Evolutionary conservation across 371 early-diverging fungal species (phyloP).

Genomic region (Mortierella sp.): DNA sequence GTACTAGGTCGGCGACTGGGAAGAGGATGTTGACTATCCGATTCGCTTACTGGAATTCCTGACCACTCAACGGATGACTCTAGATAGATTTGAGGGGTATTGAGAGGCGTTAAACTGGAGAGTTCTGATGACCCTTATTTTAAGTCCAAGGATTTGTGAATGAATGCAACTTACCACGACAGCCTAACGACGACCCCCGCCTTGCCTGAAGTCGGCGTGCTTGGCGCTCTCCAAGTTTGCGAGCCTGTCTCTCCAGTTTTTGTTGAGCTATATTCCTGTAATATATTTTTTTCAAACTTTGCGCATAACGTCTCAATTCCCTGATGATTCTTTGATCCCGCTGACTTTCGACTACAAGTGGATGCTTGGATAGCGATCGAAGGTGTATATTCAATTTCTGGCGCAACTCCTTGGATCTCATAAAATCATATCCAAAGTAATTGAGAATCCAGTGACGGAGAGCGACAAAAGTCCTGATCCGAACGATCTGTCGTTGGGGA

Average conservation of each 20-base stretch:
- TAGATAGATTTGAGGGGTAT: background rate
- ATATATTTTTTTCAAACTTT: slow-evolving; percentile 26
- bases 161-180: background rate
- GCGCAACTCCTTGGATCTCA: slow-evolving; percentile 62
- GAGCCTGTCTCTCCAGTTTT: slow-evolving; percentile 27
- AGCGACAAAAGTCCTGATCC: slow-evolving; percentile 76
- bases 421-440: slow-evolving; percentile 76
- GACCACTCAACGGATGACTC: slow-evolving; percentile 19
- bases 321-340: slow-evolving; percentile 69
- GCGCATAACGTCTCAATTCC: slow-evolving; percentile 50
- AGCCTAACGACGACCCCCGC: background rate
- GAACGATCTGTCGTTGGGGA: slow-evolving; percentile 67
- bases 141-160: background rate
- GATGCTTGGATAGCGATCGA: slow-evolving; percentile 60
- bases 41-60: background rate
- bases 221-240: slow-evolving; percentile 12
- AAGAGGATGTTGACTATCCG: background rate
- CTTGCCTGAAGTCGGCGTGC: background rate
- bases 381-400: slow-evolving; percentile 58
- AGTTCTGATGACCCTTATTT: background rate
- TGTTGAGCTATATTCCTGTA: slow-evolving; percentile 29
- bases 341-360: slow-evolving; percentile 58
- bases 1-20: slow-evolving; percentile 23
- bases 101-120: background rate
- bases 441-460: slow-evolving; percentile 78